Evolutionary conservation across 768 basidiomycete species (phyloP).

Genomic region (Lactarius sanguifluus): DNA sequence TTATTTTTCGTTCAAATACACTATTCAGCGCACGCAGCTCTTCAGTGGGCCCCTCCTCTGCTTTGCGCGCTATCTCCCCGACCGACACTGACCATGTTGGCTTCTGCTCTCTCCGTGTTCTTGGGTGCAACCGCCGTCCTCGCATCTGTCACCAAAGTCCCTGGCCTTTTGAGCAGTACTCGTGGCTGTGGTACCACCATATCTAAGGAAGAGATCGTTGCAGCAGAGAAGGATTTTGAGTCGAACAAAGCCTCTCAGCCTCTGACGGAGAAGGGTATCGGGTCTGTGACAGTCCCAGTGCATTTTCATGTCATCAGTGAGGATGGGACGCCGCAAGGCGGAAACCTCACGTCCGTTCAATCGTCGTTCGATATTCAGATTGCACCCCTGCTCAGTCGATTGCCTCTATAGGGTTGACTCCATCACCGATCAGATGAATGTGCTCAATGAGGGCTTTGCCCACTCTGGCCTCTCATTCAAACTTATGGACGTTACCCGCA

Average conservation of each 20-base stretch:
- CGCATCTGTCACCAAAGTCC: slow-evolving; percentile 32
- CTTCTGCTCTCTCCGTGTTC: slow-evolving; percentile 34
- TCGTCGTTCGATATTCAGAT: background rate
- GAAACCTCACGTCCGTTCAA: slow-evolving; percentile 43
- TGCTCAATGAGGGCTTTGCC: slow-evolving; percentile 45
- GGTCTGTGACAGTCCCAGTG: slow-evolving; percentile 36
- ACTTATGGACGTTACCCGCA: slow-evolving; percentile 45
- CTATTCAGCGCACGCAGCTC: background rate
- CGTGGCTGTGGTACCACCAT: slow-evolving; percentile 27
- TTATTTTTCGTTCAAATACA: background rate
- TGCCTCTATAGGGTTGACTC: slow-evolving; percentile 35
- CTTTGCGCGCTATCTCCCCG: background rate
- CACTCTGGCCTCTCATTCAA: slow-evolving; percentile 41
- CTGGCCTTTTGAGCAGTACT: slow-evolving; percentile 15
- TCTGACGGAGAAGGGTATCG: background rate
- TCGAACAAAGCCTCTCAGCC: slow-evolving; percentile 38
- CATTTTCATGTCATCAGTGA: slow-evolving; percentile 48
- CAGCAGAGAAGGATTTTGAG: slow-evolving; percentile 44
- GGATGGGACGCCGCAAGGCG: slow-evolving; percentile 41
- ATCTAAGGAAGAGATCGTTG: slow-evolving; percentile 38
- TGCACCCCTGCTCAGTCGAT: slow-evolving; percentile 5
- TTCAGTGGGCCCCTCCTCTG: background rate
- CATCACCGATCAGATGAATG: slow-evolving; percentile 43
- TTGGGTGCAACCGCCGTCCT: slow-evolving; percentile 34
- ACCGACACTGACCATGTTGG: slow-evolving; percentile 13